These are phyloP conservation scores for Gentiana macrophylla DNA, from an alignment of 257 asterid genomes.

Conservation along the genomic window DNA sequence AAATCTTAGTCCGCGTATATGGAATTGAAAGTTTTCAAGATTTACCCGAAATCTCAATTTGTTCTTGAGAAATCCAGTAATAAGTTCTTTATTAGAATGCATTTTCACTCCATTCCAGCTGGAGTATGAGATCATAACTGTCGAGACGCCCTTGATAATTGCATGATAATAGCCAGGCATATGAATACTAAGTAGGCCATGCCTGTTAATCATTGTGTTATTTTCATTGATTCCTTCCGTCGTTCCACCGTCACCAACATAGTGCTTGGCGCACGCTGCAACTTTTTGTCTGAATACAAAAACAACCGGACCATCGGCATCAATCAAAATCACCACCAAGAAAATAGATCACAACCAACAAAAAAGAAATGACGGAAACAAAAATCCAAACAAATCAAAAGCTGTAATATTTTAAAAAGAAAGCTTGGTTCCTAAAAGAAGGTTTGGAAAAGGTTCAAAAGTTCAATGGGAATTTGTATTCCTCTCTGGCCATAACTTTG, in stretches of 20 bases:
- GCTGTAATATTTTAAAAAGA: no score
- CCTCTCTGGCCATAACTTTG: no score
- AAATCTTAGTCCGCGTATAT: background rate
- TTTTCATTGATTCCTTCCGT: conserved; percentile 53
- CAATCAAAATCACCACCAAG: background rate
- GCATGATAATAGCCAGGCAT: conserved; percentile 52
- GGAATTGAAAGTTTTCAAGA: no score
- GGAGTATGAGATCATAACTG: conserved; percentile 64
- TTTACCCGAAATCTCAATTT: conserved; percentile 38
- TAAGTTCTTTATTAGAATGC: conserved; percentile 56
- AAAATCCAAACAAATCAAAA: no score
- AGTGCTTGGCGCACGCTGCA: conserved; percentile 63
- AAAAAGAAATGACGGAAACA: no score
- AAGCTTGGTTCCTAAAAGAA: no score
- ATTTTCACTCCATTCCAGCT: conserved; percentile 69
- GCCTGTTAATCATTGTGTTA: conserved; percentile 32
- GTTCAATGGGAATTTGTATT: no score
- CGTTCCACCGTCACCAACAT: conserved; percentile 75
- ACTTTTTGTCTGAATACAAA: conserved; percentile 26
- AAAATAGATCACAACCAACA: no score
- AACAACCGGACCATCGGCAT: background rate
- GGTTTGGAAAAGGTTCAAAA: no score
- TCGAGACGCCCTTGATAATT: conserved; percentile 50
- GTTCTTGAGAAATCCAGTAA: conserved; percentile 55
- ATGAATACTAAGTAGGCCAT: conserved; percentile 44